Evolutionary conservation across 2,329 filamentous ascomycete genomes (phyloP).

Genomic region (Arthrobotrys iridis): DNA sequence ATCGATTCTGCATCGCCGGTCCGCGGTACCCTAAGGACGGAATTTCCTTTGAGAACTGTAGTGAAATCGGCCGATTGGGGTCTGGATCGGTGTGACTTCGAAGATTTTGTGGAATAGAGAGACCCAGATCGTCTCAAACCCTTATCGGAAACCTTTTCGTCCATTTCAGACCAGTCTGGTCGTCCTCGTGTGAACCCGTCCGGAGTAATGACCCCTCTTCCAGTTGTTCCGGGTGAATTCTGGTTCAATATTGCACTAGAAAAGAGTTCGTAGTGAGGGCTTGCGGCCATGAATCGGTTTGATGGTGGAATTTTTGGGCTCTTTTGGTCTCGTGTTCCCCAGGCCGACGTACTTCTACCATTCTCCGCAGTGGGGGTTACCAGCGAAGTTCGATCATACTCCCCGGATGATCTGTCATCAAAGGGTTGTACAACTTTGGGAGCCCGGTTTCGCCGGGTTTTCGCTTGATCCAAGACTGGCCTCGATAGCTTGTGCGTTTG

Average conservation of each 20-base stretch:
- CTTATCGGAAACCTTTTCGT: conserved; percentile 17
- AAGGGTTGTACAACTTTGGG: conserved; percentile 24
- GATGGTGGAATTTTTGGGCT: neutral
- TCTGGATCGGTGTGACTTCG: conserved; percentile 9
- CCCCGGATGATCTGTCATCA: conserved; percentile 44
- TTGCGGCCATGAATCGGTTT: conserved; percentile 27
- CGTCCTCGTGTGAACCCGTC: conserved; percentile 41
- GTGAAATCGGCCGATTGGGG: conserved; percentile 19
- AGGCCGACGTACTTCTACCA: neutral
- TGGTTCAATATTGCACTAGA: conserved; percentile 42
- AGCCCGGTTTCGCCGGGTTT: conserved; percentile 1
- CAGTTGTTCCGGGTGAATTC: conserved; percentile 10
- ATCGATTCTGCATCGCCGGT: conserved; percentile 41
- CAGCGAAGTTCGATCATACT: conserved; percentile 41
- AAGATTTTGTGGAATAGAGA: conserved; percentile 18
- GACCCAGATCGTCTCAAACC: conserved; percentile 17
- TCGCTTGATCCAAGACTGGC: conserved; percentile 28
- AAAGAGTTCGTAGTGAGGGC: conserved; percentile 46
- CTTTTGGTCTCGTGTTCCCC: conserved; percentile 9
- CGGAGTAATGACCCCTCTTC: neutral
- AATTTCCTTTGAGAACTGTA: conserved; percentile 23
- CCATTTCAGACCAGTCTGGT: conserved; percentile 52
- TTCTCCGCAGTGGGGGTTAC: conserved; percentile 14
- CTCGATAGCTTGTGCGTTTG: conserved; percentile 36
- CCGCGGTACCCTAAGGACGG: conserved; percentile 23